These are phyloP conservation scores for Sesbania bispinosa DNA, from an alignment of 306 rosid species.

Conservation along the genomic window DNA sequence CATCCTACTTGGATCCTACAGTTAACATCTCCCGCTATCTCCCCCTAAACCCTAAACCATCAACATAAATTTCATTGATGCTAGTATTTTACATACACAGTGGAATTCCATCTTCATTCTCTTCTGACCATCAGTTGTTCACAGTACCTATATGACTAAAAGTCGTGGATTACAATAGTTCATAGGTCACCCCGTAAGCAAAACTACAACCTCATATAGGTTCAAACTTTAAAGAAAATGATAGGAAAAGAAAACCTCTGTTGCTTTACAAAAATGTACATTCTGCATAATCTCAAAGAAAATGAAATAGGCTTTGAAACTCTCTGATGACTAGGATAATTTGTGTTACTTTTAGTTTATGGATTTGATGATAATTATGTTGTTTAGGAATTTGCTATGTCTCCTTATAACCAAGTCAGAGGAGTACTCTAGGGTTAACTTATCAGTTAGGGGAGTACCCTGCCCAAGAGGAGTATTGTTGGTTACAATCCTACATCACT, in stretches of 20 bases:
- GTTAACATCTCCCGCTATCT: too few species aligned
- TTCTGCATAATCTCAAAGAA: not conserved
- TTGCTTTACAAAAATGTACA: not conserved
- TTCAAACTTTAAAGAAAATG: too few species aligned
- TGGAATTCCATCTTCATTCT: not conserved
- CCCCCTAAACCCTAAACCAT: too few species aligned
- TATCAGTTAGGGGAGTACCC: not conserved
- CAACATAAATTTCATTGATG: not conserved
- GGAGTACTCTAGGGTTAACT: not conserved
- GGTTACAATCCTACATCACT: not conserved
- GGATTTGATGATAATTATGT: not conserved
- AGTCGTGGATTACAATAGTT: not conserved
- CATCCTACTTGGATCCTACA: too few species aligned
- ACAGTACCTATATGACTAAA: not conserved
- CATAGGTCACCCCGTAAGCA: not conserved
- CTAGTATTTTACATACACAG: not conserved
- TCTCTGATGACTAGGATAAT: not conserved
- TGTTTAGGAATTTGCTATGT: not conserved
- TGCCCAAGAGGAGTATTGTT: not conserved
- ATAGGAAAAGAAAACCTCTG: too few species aligned
- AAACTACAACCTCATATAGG: not conserved
- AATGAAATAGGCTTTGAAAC: not conserved
- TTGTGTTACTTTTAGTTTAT: not conserved
- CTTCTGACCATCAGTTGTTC: not conserved
- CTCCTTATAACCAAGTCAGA: not conserved